A percentile compares a stretch with the other conserved stretches of the same genome.
These are phyloP conservation scores for Perilla frutescens DNA, from an alignment of 257 asterid species.

Conservation along the genomic window DNA sequence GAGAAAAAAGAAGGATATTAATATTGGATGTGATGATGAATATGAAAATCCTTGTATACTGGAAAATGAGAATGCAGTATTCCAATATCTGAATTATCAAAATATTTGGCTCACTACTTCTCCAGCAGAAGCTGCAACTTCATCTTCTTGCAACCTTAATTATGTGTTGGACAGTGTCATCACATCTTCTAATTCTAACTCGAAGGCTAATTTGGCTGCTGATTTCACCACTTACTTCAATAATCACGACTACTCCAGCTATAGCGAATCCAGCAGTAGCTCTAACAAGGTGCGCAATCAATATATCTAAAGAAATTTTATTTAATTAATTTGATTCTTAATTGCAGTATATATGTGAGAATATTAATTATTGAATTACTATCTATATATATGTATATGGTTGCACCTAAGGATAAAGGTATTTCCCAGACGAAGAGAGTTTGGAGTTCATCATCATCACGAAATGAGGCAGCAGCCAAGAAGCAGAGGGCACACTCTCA, in stretches of 20 bases:
- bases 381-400: neutral
- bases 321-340: no score
- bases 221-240: neutral
- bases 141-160: neutral
- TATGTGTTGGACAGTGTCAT: neutral
- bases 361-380: no score
- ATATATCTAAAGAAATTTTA: no score
- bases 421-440: conserved; percentile 9
- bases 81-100: neutral
- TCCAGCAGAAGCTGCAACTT: neutral
- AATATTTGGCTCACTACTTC: neutral
- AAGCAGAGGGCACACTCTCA: conserved; percentile 11
- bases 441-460: neutral
- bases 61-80: no score
- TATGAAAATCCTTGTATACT: no score
- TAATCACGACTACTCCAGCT: neutral
- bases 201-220: neutral
- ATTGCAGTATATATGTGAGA: no score
- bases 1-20: no score
- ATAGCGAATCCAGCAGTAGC: no score
- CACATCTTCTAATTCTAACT: neutral
- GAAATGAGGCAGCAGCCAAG: conserved; percentile 5
- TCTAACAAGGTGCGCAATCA: neutral
- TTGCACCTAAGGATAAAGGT: neutral
- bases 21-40: neutral